Evolutionary conservation across 768 basidiomycete genomes (phyloP).

Genomic region (Trametes elegans): DNA sequence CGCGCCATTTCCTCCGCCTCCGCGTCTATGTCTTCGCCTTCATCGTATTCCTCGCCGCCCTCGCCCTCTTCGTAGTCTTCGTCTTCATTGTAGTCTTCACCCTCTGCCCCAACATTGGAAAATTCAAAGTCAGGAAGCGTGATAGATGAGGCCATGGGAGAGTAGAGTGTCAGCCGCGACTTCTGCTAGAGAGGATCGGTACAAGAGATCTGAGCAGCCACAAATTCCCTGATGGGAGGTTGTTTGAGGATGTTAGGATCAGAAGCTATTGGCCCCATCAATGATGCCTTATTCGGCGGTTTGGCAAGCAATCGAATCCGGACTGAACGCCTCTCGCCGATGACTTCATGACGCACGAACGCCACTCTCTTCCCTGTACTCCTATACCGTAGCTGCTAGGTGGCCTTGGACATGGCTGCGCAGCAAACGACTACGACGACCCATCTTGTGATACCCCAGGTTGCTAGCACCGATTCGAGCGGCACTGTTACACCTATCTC

Average conservation of each 20-base stretch:
- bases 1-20: slow-evolving; percentile 75
- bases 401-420: not conserved
- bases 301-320: no score
- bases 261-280: slow-evolving; percentile 8
- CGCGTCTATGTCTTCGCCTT: slow-evolving; percentile 59
- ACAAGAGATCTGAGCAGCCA: not conserved
- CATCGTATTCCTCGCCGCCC: slow-evolving; percentile 50
- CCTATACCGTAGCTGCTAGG: not conserved
- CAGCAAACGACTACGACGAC: not conserved
- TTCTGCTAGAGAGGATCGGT: not conserved
- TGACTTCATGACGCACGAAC: not conserved
- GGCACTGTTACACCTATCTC: slow-evolving; percentile 25
- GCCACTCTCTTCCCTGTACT: not conserved
- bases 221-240: not conserved
- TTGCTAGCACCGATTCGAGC: slow-evolving; percentile 19
- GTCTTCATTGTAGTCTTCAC: slow-evolving; percentile 14
- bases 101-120: not conserved
- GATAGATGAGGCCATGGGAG: slow-evolving; percentile 11
- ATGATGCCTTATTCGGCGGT: not conserved
- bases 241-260: slow-evolving; percentile 10
- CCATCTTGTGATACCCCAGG: slow-evolving; percentile 2
- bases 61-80: slow-evolving; percentile 38
- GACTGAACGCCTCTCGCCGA: no score
- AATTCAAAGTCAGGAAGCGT: slow-evolving; percentile 14
- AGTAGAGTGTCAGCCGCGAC: not conserved